Percentiles rank a stretch among this genome's conserved stretches.
Conservation (phyloP, 768 basidiomycete genomes). For the Paxillus rubicundulus region DNA sequence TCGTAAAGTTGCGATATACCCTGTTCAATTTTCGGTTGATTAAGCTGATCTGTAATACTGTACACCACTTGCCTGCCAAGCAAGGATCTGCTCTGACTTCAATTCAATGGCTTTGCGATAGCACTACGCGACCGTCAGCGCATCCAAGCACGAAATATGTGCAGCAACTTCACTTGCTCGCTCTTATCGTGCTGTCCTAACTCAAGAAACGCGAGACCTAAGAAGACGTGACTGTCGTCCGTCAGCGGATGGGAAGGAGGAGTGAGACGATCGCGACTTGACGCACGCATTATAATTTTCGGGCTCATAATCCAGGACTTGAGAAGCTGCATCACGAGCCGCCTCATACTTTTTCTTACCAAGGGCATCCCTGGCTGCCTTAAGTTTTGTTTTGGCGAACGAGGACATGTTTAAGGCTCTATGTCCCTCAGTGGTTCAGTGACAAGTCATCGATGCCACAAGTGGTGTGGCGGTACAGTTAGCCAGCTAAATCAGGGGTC, state of each 20-base stretch:
- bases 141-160: neutral
- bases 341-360: slow-evolving; percentile 68
- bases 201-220: slow-evolving; percentile 77
- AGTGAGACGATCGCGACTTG: neutral
- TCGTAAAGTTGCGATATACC: slow-evolving; percentile 76
- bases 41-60: slow-evolving; percentile 12
- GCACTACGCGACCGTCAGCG: slow-evolving; percentile 44
- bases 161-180: slow-evolving; percentile 71
- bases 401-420: slow-evolving; percentile 25
- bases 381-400: slow-evolving; percentile 72
- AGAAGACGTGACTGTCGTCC: slow-evolving; percentile 70
- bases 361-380: slow-evolving; percentile 72
- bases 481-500: no score
- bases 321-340: slow-evolving; percentile 64
- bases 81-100: slow-evolving; percentile 69
- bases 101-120: slow-evolving; percentile 74
- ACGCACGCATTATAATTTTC: slow-evolving; percentile 87
- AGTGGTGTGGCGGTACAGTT: no score
- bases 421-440: no score
- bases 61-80: slow-evolving; percentile 69
- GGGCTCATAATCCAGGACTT: slow-evolving; percentile 71
- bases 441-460: no score
- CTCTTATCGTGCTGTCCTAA: slow-evolving; percentile 67
- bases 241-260: slow-evolving; percentile 2
- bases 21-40: slow-evolving; percentile 35